A percentile compares a stretch with the other conserved stretches of the same genome.
These are phyloP conservation scores for Castanea sativa DNA, from an alignment of 306 rosid genomes.

Conservation along the genomic window DNA sequence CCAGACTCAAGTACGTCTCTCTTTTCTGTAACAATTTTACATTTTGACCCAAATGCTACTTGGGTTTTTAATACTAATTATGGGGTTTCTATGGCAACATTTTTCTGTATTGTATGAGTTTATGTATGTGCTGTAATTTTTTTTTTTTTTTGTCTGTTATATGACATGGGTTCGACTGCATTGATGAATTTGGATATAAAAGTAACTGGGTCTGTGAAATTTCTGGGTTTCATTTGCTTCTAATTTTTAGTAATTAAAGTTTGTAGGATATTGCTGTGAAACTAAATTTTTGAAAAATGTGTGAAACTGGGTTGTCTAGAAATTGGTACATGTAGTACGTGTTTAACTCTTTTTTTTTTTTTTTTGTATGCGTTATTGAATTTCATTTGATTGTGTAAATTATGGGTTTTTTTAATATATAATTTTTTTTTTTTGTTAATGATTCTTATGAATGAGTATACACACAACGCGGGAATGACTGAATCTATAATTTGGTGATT, in stretches of 20 bases:
- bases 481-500: not conserved
- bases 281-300: not conserved
- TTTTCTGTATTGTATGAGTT: not conserved
- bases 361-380: not conserved
- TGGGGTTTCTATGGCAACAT: not conserved
- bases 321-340: no score
- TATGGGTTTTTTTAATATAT: not conserved
- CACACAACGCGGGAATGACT: no score
- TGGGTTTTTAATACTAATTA: not conserved
- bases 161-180: not conserved
- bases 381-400: not conserved
- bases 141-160: not conserved
- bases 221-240: not conserved
- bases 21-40: not conserved
- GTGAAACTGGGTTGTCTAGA: no score
- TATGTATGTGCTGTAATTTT: not conserved
- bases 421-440: not conserved
- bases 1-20: constrained; percentile 45
- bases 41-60: not conserved
- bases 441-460: not conserved
- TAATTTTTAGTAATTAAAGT: not conserved
- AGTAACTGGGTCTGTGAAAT: not conserved
- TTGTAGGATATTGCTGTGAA: not conserved
- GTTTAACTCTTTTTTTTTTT: not conserved
- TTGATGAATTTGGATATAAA: not conserved